Base-by-base conservation (phyloP, 352 stramenopile genomes). In the Phytopythium ostracodes region DNA sequence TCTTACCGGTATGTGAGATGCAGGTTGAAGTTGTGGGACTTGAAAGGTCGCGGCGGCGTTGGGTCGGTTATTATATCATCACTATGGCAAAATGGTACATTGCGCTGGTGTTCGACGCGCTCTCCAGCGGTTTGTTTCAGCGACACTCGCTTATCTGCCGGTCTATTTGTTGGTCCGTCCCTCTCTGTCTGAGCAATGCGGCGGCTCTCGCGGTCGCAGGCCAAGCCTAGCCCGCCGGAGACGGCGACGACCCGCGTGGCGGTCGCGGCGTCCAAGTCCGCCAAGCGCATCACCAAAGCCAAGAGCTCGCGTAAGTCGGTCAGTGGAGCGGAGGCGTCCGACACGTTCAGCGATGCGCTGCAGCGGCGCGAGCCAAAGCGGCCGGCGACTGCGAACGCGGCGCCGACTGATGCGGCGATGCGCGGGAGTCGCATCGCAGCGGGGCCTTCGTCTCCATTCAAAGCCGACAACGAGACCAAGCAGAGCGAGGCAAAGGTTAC, bases 281-380 rank as follows among this genome's bases (percentile, higher is more conserved):
- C n/a, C 22, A 49, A 59, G 53, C 29, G 33, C 22, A 22, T 59
- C n/a, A 24, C 5, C 2, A 59, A 47, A 9, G 22, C 53, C n/a
- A 49, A 9, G 22, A 43, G 53, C 53, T 36, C 25, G 17, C 25
- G 33, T 5, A 29, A 42, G 38, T 27, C 22, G 15, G 27, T 29
- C 14, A 35, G 15, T 2, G 27, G 24, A 20, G 42, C 1, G n/a
- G 65, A 66, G 25, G 35, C 52, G 22, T 60, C 62, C 9, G 62
- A 58, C 24, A 49, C 68, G 6, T 75, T 77, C 25, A 73, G 67
- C 31, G 59, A 74, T 44, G 68, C 59, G 12, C 58, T 73, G 25
- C 73, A 68, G 31, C 73, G 68, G 40, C 68, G 71, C 1, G 52
- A 40, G n/a, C 49, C 20, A 44, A 35, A 47, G n/a, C 31, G 35